These are phyloP conservation scores for Gonium pectorale DNA, from an alignment of 139 green algal genomes.

Conservation along the genomic window DNA sequence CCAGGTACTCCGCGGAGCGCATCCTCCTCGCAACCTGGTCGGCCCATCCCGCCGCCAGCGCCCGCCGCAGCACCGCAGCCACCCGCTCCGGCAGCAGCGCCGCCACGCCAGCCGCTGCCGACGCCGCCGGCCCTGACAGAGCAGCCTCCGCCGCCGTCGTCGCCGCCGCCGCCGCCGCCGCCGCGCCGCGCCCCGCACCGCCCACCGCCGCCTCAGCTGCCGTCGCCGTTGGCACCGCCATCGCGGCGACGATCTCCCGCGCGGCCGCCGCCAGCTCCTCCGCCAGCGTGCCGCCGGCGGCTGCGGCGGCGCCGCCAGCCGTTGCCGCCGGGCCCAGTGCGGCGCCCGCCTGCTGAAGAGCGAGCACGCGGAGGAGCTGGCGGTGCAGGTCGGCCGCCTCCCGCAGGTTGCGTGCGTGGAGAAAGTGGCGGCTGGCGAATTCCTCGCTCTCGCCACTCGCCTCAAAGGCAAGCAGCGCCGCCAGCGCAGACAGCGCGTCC, in stretches of 20 bases:
- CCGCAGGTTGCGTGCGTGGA: constrained; percentile 80
- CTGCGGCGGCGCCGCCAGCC: not conserved
- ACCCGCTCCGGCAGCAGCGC: constrained; percentile 38
- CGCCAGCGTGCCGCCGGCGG: not conserved
- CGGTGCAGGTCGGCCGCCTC: constrained; percentile 66
- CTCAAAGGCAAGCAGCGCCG: constrained; percentile 86
- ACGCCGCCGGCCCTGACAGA: too few species aligned
- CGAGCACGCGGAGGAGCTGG: constrained; percentile 56
- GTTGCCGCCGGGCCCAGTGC: constrained; percentile 30
- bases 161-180: not conserved
- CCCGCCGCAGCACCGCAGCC: constrained; percentile 69
- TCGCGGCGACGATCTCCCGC: not conserved
- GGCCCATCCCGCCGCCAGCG: constrained; percentile 89
- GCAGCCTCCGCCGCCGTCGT: not conserved
- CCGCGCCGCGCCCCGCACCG: too few species aligned
- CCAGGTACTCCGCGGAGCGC: constrained; percentile 62
- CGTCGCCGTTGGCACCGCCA: not conserved
- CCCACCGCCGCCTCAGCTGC: not conserved
- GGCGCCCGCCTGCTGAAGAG: constrained; percentile 3
- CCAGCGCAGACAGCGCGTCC: constrained; percentile 84
- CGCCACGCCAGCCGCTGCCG: not conserved
- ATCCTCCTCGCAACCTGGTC: constrained; percentile 82
- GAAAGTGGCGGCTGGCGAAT: constrained; percentile 71
- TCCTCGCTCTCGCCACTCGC: constrained; percentile 49
- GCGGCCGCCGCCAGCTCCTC: constrained; percentile 32